phyloP scores from a whole-genome alignment of 2,329 filamentous ascomycete species.

The Clarireedia hainanense region DNA sequence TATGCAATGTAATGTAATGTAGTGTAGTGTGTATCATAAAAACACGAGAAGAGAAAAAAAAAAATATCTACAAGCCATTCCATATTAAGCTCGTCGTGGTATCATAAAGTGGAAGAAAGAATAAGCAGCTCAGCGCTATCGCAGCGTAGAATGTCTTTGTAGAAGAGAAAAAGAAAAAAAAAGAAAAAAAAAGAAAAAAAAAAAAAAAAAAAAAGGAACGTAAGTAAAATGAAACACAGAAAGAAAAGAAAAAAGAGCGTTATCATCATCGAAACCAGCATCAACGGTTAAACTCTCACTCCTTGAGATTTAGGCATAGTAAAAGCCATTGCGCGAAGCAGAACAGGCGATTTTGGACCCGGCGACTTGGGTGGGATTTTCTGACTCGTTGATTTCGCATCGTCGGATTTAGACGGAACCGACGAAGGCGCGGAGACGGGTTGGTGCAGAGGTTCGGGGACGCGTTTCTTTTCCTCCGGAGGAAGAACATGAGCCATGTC shows the following conservation, averaged over 20 bases:
- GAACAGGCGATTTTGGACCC: not conserved
- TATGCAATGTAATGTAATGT: too few species aligned
- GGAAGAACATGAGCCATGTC: not conserved
- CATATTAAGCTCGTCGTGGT: too few species aligned
- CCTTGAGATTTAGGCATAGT: slow-evolving; percentile 5
- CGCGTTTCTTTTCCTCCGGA: not conserved
- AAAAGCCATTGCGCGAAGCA: slow-evolving; percentile 1
- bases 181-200: not conserved
- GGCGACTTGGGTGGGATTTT: not conserved
- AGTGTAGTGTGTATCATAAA: too few species aligned
- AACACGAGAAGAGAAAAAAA: too few species aligned
- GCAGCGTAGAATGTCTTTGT: too few species aligned
- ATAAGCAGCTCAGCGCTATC: too few species aligned
- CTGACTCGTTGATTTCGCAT: not conserved
- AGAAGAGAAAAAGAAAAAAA: not conserved
- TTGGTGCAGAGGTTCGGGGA: not conserved
- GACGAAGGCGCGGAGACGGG: not conserved
- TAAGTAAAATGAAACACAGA: not conserved
- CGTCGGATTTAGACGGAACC: not conserved
- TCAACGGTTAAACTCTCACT: not conserved
- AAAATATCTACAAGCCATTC: too few species aligned
- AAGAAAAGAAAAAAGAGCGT: not conserved
- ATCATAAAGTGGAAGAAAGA: too few species aligned
- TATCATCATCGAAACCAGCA: not conserved
- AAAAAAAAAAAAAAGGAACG: not conserved